These are phyloP conservation scores for Pelargonium nanum DNA, from an alignment of 345 rosid species.

Conservation along the genomic window DNA sequence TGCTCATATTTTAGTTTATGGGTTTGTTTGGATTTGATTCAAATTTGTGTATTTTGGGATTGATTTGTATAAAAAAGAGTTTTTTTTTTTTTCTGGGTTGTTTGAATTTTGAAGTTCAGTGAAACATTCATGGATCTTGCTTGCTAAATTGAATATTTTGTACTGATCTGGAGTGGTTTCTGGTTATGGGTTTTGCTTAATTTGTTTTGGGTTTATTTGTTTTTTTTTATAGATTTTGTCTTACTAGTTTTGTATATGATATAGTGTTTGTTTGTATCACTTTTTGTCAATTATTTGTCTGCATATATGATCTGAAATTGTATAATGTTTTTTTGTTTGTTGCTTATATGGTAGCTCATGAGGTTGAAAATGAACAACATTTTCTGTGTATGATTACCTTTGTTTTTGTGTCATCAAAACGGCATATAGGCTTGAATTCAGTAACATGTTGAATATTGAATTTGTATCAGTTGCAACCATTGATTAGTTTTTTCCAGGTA, in stretches of 20 bases:
- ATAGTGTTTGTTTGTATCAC: neutral
- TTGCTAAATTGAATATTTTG: neutral
- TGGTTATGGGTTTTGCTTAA: neutral
- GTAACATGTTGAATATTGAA: too few relatives aligned
- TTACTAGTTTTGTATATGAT: neutral
- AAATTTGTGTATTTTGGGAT: neutral
- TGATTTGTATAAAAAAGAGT: too few relatives aligned
- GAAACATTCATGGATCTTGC: neutral
- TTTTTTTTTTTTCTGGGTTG: neutral
- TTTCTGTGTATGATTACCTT: too few relatives aligned
- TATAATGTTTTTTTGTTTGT: too few relatives aligned
- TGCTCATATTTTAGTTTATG: neutral
- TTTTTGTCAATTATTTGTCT: too few relatives aligned
- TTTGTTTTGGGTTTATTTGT: neutral
- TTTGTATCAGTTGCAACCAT: too few relatives aligned
- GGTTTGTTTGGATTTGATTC: neutral
- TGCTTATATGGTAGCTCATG: too few relatives aligned
- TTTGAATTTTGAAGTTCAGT: neutral
- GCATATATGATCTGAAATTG: neutral
- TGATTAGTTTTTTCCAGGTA: too few relatives aligned
- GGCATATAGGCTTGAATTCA: too few relatives aligned
- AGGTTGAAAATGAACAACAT: neutral
- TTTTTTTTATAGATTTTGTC: neutral
- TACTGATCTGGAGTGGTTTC: neutral
- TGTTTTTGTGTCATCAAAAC: too few relatives aligned